Conservation (phyloP, 2,329 filamentous ascomycete genomes). For the Aspergillus brasiliensis region DNA sequence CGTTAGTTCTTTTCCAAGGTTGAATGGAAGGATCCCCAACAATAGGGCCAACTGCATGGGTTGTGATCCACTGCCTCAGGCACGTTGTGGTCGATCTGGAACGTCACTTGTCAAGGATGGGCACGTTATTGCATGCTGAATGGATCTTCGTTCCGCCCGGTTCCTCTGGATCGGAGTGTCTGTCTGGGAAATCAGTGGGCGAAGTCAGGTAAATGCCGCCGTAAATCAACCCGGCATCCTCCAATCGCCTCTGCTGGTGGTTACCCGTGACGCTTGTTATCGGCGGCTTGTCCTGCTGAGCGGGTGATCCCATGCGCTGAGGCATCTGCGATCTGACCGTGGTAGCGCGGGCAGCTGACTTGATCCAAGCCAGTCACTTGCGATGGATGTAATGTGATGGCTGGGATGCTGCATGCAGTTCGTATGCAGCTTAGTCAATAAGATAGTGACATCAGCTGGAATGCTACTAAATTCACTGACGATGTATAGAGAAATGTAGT, state of each 20-base stretch:
- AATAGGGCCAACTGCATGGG: too few relatives aligned
- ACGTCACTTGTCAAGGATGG: constrained; percentile 1
- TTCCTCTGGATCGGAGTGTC: background rate
- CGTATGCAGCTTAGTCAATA: background rate
- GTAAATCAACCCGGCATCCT: background rate
- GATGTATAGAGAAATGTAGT: too few relatives aligned
- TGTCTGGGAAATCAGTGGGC: background rate
- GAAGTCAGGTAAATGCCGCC: too few relatives aligned
- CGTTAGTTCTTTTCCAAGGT: too few relatives aligned
- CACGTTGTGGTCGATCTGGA: constrained; percentile 6
- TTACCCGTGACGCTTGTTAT: constrained; percentile 1
- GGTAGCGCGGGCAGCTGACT: constrained; percentile 1
- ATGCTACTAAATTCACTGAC: background rate
- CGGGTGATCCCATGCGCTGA: background rate
- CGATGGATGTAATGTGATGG: background rate
- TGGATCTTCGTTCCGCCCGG: background rate
- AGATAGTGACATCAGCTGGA: constrained; percentile 2
- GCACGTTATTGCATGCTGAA: background rate
- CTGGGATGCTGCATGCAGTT: background rate
- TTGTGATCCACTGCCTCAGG: constrained; percentile 2
- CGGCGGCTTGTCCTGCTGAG: background rate
- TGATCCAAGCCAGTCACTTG: background rate
- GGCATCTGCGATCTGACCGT: background rate
- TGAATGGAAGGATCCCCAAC: too few relatives aligned
- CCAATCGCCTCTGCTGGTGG: background rate